A percentile compares a stretch with the other conserved stretches of the same genome.
Conservation (phyloP, 176 grass and related monocot species). For the Alloteropsis semialata region DNA sequence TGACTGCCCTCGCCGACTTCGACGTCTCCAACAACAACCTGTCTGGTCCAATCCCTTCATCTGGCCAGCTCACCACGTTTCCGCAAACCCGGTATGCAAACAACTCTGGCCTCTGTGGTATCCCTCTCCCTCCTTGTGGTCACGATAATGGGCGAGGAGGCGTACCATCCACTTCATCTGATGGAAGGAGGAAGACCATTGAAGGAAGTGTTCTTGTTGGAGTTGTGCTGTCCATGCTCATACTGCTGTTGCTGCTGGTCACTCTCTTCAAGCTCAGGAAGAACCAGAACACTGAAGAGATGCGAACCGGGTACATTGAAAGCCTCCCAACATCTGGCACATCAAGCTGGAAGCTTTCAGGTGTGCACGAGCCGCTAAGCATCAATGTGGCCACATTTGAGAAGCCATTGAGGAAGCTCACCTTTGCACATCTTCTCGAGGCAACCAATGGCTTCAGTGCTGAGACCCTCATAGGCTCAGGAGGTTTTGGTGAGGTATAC, state of each 20-base stretch:
- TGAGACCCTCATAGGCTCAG: slow-evolving; percentile 79
- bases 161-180: background rate
- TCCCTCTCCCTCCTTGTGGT: slow-evolving; percentile 68
- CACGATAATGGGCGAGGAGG: background rate
- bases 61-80: slow-evolving; percentile 83
- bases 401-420: slow-evolving; percentile 86
- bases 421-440: slow-evolving; percentile 92
- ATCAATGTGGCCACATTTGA: slow-evolving; percentile 97
- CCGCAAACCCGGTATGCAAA: slow-evolving; percentile 63
- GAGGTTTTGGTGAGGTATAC: slow-evolving; percentile 95
- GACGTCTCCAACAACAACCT: slow-evolving; percentile 92
- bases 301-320: slow-evolving; percentile 52
- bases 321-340: slow-evolving; percentile 68
- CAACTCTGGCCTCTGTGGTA: slow-evolving; percentile 77
- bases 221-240: slow-evolving; percentile 56
- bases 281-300: slow-evolving; percentile 60
- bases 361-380: slow-evolving; percentile 73
- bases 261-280: slow-evolving; percentile 70
- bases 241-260: slow-evolving; percentile 52
- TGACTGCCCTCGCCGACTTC: slow-evolving; percentile 64
- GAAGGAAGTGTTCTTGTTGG: slow-evolving; percentile 66
- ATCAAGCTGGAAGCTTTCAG: slow-evolving; percentile 82
- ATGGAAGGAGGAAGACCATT: slow-evolving; percentile 48
- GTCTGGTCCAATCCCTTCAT: slow-evolving; percentile 65
- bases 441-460: slow-evolving; percentile 90